These are phyloP conservation scores for Panaeolus papilionaceus DNA, from an alignment of 768 basidiomycete species.

Conservation along the genomic window DNA sequence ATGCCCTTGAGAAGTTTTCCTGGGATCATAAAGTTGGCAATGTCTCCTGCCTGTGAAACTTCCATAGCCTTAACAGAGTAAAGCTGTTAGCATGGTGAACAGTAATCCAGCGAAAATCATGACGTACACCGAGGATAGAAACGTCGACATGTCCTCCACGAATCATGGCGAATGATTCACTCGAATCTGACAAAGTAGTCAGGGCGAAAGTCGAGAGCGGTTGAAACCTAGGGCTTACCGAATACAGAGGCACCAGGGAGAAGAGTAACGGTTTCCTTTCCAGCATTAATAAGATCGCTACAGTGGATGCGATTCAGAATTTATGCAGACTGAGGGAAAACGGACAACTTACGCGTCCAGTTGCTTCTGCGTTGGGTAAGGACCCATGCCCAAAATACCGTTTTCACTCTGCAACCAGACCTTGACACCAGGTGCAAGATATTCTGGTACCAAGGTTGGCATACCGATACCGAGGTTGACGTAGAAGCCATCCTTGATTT, in stretches of 20 bases:
- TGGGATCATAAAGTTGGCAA: constrained; percentile 99
- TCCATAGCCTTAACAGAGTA: constrained; percentile 76
- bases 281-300: constrained; percentile 93
- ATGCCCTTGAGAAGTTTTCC: constrained; percentile 91
- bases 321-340: background rate
- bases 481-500: constrained; percentile 86
- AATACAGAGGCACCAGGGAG: constrained; percentile 92
- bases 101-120: constrained; percentile 7
- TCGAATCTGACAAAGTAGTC: constrained; percentile 62
- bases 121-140: constrained; percentile 86
- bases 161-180: constrained; percentile 97
- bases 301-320: constrained; percentile 16
- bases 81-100: background rate
- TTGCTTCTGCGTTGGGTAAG: constrained; percentile 83
- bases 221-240: constrained; percentile 52
- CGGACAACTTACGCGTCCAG: constrained; percentile 70
- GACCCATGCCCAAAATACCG: constrained; percentile 88
- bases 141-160: constrained; percentile 96
- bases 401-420: constrained; percentile 96
- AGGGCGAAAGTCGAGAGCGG: constrained; percentile 12
- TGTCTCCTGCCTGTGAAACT: constrained; percentile 91
- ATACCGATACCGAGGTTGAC: constrained; percentile 93
- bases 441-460: constrained; percentile 88
- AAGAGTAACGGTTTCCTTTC: constrained; percentile 93
- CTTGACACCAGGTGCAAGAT: constrained; percentile 70